Conservation (phyloP, 2,329 filamentous ascomycete genomes). For the Knufia petricola region DNA sequence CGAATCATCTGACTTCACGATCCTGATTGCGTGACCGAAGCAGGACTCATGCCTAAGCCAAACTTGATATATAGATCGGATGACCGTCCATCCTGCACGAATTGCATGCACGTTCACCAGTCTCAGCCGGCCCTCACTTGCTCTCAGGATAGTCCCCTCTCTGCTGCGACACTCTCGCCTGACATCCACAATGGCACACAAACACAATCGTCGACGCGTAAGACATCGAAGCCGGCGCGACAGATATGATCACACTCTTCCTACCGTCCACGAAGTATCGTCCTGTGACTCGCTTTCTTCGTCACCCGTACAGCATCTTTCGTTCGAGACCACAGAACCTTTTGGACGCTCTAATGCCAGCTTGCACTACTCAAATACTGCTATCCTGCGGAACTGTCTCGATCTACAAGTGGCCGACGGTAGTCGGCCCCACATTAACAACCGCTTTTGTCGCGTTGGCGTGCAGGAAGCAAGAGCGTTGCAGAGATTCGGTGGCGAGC, state of each 20-base stretch:
- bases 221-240: slow-evolving; percentile 30
- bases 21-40: slow-evolving; percentile 3
- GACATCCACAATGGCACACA: slow-evolving; percentile 35
- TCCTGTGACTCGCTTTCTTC: not conserved
- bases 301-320: slow-evolving; percentile 2
- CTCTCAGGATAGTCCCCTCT: slow-evolving; percentile 12
- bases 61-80: slow-evolving; percentile 1
- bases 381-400: not conserved
- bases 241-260: slow-evolving; percentile 6
- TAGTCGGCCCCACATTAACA: not conserved
- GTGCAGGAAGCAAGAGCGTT: slow-evolving; percentile 32
- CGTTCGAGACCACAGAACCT: not conserved
- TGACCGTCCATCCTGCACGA: not conserved
- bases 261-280: slow-evolving; percentile 23
- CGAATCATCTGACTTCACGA: slow-evolving; percentile 3
- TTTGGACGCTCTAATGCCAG: not conserved
- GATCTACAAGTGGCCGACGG: not conserved
- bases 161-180: not conserved
- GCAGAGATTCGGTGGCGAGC: slow-evolving; percentile 27
- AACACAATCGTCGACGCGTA: slow-evolving; percentile 38
- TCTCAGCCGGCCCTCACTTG: slow-evolving; percentile 14
- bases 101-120: not conserved
- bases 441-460: not conserved
- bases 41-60: slow-evolving; percentile 7
- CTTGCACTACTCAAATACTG: not conserved